Conservation (phyloP, 768 basidiomycete genomes). For the Phylloporus scabripes region DNA sequence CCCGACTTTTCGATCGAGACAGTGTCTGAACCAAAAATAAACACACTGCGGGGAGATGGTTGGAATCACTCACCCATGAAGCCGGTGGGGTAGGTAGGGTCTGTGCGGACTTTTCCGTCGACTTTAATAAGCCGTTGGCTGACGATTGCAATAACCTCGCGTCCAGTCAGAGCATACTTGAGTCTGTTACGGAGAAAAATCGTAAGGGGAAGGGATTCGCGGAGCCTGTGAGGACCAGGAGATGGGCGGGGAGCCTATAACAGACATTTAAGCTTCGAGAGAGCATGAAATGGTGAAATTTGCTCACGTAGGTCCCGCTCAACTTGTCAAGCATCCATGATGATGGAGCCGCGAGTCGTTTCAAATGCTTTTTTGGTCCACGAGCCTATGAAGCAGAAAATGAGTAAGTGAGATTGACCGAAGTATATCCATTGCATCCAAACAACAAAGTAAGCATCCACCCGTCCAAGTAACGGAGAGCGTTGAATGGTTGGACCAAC, state of each 20-base stretch:
- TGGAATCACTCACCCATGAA: slow-evolving; percentile 76
- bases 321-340: slow-evolving; percentile 99
- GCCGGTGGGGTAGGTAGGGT: slow-evolving; percentile 93
- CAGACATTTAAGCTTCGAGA: slow-evolving; percentile 6
- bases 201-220: slow-evolving; percentile 94
- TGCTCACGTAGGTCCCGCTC: slow-evolving; percentile 84
- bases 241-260: slow-evolving; percentile 89
- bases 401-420: slow-evolving; percentile 12
- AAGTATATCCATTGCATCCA: slow-evolving; percentile 17
- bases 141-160: slow-evolving; percentile 93
- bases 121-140: slow-evolving; percentile 97
- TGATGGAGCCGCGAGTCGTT: slow-evolving; percentile 94
- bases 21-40: slow-evolving; percentile 59
- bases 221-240: slow-evolving; percentile 98
- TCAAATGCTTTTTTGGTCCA: slow-evolving; percentile 99
- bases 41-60: neutral
- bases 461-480: slow-evolving; percentile 10
- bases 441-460: slow-evolving; percentile 22
- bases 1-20: slow-evolving; percentile 96
- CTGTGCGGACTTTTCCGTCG: slow-evolving; percentile 97
- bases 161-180: slow-evolving; percentile 96
- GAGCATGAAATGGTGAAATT: neutral
- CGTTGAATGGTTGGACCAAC: neutral
- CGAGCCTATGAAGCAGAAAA: slow-evolving; percentile 57
- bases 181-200: slow-evolving; percentile 98